Conservation (phyloP, 2,329 filamentous ascomycete genomes). For the Penicillium sp. region DNA sequence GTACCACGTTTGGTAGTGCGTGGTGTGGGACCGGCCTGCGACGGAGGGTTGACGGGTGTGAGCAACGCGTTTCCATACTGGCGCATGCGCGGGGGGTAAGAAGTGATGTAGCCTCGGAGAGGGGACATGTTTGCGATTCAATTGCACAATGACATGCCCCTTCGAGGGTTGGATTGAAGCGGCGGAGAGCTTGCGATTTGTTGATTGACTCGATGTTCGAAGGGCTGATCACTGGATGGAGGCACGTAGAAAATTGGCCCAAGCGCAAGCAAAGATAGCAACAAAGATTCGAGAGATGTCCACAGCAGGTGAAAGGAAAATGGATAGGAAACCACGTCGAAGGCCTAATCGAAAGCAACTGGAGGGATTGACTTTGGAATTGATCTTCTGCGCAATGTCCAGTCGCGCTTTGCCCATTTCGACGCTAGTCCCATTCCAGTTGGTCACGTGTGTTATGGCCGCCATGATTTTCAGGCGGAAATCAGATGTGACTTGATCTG, state of each 20-base stretch:
- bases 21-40: slow-evolving; percentile 65
- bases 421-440: slow-evolving; percentile 30
- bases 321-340: not conserved
- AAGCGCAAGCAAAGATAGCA: not conserved
- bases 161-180: slow-evolving; percentile 21
- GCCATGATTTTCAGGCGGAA: slow-evolving; percentile 11
- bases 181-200: slow-evolving; percentile 23
- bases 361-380: slow-evolving; percentile 10
- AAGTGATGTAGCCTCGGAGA: slow-evolving; percentile 86
- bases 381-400: slow-evolving; percentile 22
- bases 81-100: slow-evolving; percentile 86
- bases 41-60: slow-evolving; percentile 75
- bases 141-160: slow-evolving; percentile 39
- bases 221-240: slow-evolving; percentile 17
- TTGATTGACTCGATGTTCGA: slow-evolving; percentile 19
- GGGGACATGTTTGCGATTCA: slow-evolving; percentile 51
- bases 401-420: slow-evolving; percentile 34
- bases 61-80: slow-evolving; percentile 90
- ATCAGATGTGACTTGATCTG: not conserved
- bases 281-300: not conserved
- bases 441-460: slow-evolving; percentile 28
- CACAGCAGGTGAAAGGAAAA: not conserved
- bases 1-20: slow-evolving; percentile 97
- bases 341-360: slow-evolving; percentile 6
- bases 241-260: not conserved